phyloP scores from a whole-genome alignment of 176 grass and related monocot species.

The Bonia amplexicaulis region DNA sequence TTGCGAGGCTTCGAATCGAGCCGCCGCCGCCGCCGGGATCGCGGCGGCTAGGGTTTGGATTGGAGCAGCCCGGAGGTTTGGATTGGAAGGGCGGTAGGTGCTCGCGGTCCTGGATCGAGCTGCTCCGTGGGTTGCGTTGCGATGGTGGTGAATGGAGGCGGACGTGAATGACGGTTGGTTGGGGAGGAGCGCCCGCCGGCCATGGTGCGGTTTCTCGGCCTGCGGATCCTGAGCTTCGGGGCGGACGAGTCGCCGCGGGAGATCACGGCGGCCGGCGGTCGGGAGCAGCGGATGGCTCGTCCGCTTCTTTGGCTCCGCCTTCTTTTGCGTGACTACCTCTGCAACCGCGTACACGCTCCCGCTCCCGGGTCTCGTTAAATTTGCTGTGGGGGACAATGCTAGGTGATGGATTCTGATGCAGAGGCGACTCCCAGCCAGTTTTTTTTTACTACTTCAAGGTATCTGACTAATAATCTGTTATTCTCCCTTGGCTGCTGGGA shows the following conservation, averaged over 20 bases:
- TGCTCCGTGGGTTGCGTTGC: not conserved
- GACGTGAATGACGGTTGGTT: slow-evolving; percentile 15
- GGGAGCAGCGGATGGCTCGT: slow-evolving; percentile 95
- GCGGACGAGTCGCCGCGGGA: slow-evolving; percentile 88
- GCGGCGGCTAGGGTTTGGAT: slow-evolving; percentile 31
- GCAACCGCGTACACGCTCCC: slow-evolving; percentile 97
- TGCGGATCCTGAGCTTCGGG: slow-evolving; percentile 68
- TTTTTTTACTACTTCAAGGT: slow-evolving; percentile 99
- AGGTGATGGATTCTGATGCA: slow-evolving; percentile 99
- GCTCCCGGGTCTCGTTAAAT: slow-evolving; percentile 56
- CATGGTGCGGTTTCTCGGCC: slow-evolving; percentile 93
- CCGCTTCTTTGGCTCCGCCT: slow-evolving; percentile 95
- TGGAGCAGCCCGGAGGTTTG: not conserved
- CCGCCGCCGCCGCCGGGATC: not conserved
- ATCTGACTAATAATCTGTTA: slow-evolving; percentile 18
- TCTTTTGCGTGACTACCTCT: slow-evolving; percentile 99
- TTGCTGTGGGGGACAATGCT: slow-evolving; percentile 34
- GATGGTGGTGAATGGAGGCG: slow-evolving; percentile 22
- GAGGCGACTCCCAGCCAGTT: slow-evolving; percentile 93
- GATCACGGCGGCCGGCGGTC: slow-evolving; percentile 50
- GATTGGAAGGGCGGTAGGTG: not conserved
- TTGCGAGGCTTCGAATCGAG: slow-evolving; percentile 31
- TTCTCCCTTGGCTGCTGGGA: not conserved
- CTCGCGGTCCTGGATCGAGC: slow-evolving; percentile 27
- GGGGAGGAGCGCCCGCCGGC: not conserved